A percentile compares a stretch with the other conserved stretches of the same genome.
These are phyloP conservation scores for Aspergillus quadrilineatus DNA, from an alignment of 2,329 filamentous ascomycete species.

Conservation along the genomic window DNA sequence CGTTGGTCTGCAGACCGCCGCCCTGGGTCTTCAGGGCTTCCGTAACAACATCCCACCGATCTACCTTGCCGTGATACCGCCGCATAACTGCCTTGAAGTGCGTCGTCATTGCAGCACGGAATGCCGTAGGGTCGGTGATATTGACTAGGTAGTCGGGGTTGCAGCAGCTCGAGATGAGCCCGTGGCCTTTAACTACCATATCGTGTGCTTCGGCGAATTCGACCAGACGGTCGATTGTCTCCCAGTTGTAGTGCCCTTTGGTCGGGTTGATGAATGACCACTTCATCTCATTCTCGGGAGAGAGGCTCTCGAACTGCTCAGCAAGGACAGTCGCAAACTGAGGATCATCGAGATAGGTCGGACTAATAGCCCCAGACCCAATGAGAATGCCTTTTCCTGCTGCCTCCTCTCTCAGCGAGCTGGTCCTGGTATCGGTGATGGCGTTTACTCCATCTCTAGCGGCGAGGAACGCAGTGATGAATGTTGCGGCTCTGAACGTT, in stretches of 20 bases:
- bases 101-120: conserved; percentile 9
- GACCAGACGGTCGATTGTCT: conserved; percentile 10
- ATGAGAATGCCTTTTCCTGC: conserved; percentile 6
- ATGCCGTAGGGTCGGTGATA: conserved; percentile 9
- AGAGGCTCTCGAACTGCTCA: conserved; percentile 16
- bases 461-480: conserved; percentile 3
- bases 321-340: conserved; percentile 11
- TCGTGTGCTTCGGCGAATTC: conserved; percentile 10
- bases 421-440: neutral
- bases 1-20: conserved; percentile 1
- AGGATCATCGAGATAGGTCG: conserved; percentile 8
- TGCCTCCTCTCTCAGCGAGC: conserved; percentile 4
- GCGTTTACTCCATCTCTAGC: neutral
- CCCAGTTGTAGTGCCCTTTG: conserved; percentile 17
- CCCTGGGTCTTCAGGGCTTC: conserved; percentile 6
- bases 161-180: conserved; percentile 17
- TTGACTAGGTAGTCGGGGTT: conserved; percentile 15
- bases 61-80: conserved; percentile 10
- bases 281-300: conserved; percentile 17
- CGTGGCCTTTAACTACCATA: conserved; percentile 13
- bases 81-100: conserved; percentile 17
- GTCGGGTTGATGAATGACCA: conserved; percentile 13
- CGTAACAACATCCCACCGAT: conserved; percentile 16
- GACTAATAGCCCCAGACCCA: conserved; percentile 9
- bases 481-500: neutral